These are phyloP conservation scores for Sarocladium kiliense DNA, from an alignment of 2,329 filamentous ascomycete genomes.

Conservation along the genomic window DNA sequence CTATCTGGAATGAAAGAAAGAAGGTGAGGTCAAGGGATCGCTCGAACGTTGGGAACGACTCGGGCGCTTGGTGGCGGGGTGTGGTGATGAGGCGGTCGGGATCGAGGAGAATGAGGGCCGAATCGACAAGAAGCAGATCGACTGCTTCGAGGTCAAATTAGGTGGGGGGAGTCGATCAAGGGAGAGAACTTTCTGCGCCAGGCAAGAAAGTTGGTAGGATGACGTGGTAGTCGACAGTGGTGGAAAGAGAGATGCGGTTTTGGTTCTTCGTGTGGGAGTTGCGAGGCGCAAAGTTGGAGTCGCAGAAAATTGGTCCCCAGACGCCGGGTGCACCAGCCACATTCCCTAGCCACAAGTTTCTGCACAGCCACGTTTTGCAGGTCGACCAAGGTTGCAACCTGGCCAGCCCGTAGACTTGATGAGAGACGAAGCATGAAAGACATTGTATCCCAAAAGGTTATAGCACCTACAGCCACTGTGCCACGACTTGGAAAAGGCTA, in stretches of 20 bases:
- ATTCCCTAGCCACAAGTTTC: neutral
- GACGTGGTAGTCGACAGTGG: neutral
- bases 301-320: constrained; percentile 8
- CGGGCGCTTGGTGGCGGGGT: neutral
- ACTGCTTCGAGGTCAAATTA: constrained; percentile 5
- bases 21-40: neutral
- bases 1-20: neutral
- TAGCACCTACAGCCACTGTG: too few species aligned
- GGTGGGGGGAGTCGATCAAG: neutral
- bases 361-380: neutral
- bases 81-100: neutral
- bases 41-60: neutral
- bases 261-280: constrained; percentile 4
- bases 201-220: constrained; percentile 10
- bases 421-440: too few species aligned
- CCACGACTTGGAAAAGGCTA: too few species aligned
- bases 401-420: too few species aligned
- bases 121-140: constrained; percentile 9
- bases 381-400: neutral
- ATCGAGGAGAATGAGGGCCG: neutral
- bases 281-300: constrained; percentile 5
- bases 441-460: too few species aligned
- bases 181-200: constrained; percentile 10
- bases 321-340: neutral
- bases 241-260: neutral